Evolutionary conservation across 192 early-diverging fungal species (phyloP).

Genomic region (Phlyctochytrium arcticum): DNA sequence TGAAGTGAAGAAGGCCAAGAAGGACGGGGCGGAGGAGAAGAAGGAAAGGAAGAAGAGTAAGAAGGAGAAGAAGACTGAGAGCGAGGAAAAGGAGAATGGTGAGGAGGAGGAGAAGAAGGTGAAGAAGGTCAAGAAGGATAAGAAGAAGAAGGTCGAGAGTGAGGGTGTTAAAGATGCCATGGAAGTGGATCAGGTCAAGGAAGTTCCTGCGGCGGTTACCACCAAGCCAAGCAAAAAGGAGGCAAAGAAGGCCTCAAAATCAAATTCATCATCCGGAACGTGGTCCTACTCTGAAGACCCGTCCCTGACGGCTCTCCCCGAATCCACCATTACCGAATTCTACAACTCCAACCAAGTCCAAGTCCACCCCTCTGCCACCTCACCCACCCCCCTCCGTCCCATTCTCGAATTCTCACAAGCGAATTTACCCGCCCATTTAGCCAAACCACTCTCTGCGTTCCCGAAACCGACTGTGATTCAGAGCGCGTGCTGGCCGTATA

Average conservation of each 20-base stretch:
- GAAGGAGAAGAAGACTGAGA: slow-evolving; percentile 17
- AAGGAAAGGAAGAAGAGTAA: slow-evolving; percentile 45
- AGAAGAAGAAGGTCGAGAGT: slow-evolving; percentile 14
- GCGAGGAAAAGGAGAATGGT: slow-evolving; percentile 2
- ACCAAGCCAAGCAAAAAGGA: slow-evolving; percentile 52
- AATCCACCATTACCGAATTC: slow-evolving; percentile 30
- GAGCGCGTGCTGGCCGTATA: slow-evolving; percentile 86
- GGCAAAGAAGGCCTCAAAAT: slow-evolving; percentile 28
- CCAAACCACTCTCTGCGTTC: slow-evolving; percentile 63
- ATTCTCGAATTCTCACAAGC: slow-evolving; percentile 75
- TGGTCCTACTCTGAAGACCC: slow-evolving; percentile 33
- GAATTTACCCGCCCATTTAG: slow-evolving; percentile 62
- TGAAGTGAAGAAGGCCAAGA: background rate
- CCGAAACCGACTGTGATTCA: slow-evolving; percentile 90
- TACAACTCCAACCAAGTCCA: slow-evolving; percentile 35
- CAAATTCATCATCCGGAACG: background rate
- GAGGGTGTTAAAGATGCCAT: slow-evolving; percentile 1
- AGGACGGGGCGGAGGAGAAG: background rate
- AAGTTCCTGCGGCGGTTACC: too few relatives aligned
- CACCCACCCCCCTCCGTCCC: slow-evolving; percentile 36
- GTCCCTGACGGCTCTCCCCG: slow-evolving; percentile 14
- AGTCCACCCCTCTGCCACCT: slow-evolving; percentile 26
- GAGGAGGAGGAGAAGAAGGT: slow-evolving; percentile 20
- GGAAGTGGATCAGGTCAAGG: background rate
- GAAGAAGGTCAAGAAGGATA: slow-evolving; percentile 19